Base-by-base conservation (phyloP, 2,329 filamentous ascomycete species). In the Sarocladium oryzae region DNA sequence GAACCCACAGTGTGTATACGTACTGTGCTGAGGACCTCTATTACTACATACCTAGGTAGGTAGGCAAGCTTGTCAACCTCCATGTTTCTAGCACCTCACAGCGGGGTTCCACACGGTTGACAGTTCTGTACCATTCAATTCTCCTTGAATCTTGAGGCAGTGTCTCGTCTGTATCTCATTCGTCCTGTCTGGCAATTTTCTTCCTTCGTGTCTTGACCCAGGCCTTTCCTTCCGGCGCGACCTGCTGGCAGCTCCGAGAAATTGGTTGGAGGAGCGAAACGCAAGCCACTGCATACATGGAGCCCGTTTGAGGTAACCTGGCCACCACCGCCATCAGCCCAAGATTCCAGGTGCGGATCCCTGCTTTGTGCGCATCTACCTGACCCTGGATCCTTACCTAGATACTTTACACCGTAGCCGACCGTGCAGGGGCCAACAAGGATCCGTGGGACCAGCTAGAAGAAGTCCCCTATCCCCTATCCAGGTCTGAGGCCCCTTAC, bases 331-430 rank as follows among this genome's bases (percentile, higher is more conserved):
- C 15, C 15, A 43, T 10, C 11, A n/a, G 37, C 23, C 23, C 16
- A 26, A 43, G 23, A 4, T 13, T 48, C 43, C 32, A 26, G 26
- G 43, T 48, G 43, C 43, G 24, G 43, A 48, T 48, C 43, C 43
- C 43, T 48, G 43, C 43, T 26, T 48, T 23, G 43, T 43, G 40
- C 43, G 28, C 28, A 26, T 48, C 26, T 33, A n/a, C 11, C 15
- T 33, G 26, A 48, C 43, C 43, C 26, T 32, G 43, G 26, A 48
- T 32, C 26, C 43, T 48, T 21, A 33, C n/a, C n/a, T n/a, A n/a
- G n/a, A n/a, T n/a, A n/a, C 43, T 48, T 48, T 4, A 48, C 20
- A 48, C 43, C 28, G 43, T 48, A 32, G n/a, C 21, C 43, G 43
- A 33, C 43, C 26, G 26, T 21, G 26, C 43, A 48, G 43, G 24